These are phyloP conservation scores for Acanthamoeba culbertsoni DNA, from an alignment of 208 protist genomes.

Conservation along the genomic window DNA sequence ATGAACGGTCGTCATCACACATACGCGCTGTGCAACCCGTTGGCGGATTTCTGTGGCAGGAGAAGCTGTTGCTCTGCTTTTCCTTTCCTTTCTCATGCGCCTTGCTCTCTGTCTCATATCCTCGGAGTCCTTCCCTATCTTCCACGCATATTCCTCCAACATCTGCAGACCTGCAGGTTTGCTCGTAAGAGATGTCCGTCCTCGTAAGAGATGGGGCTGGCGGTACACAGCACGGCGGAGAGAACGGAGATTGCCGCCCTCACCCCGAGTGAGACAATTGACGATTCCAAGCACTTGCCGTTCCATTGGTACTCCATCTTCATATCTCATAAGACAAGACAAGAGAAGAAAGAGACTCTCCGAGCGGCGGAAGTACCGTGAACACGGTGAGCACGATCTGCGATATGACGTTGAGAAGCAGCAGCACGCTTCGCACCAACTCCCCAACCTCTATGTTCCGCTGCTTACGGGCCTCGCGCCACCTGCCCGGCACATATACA, in stretches of 20 bases:
- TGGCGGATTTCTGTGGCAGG: neutral
- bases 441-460: neutral
- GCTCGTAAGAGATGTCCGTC: neutral
- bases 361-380: neutral
- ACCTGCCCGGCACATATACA: neutral
- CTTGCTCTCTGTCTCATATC: neutral
- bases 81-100: neutral
- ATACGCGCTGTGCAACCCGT: neutral
- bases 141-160: conserved; percentile 6
- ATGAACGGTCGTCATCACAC: neutral
- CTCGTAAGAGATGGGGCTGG: neutral
- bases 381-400: conserved; percentile 20
- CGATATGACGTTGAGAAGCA: neutral
- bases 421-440: neutral
- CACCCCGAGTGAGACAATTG: neutral
- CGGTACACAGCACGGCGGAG: neutral
- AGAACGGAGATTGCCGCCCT: neutral
- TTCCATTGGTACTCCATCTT: conserved; percentile 26
- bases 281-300: neutral
- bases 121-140: conserved; percentile 1
- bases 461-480: neutral
- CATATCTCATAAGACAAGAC: neutral
- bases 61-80: neutral
- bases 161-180: neutral
- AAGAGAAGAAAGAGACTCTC: neutral